Evolutionary conservation across 2,329 filamentous ascomycete species (phyloP), one percentile per base, ranked within the genome.

Genomic region (Talaromyces sp.): DNA sequence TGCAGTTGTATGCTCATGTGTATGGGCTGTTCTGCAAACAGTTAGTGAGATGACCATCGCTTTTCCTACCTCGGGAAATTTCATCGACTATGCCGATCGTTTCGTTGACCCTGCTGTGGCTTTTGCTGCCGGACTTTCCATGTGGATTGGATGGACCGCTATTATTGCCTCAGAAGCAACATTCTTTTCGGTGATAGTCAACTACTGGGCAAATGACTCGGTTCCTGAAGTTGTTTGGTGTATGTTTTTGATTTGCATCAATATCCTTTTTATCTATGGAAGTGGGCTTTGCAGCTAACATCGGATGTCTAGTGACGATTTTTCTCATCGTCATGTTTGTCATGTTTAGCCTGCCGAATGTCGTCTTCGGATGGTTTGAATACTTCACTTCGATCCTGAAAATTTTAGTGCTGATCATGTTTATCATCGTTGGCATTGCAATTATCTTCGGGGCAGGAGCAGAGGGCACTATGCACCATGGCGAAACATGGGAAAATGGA

Each of bases 361-460:
- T 62, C 19, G 65, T 65, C 13, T 77, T 77, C 57, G 75, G 70
- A 4, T 76, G 73, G 71, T 75, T 75, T 32, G 72, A 76, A 63
- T 75, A 74, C 51, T 36, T 69, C 22, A 71, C 70, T 0, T 74
- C 73, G 0, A 57, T 75, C 13, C 66, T 77, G 59, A 78, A 78
- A 60, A 73, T 78, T 22, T 49, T 76, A 7, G 62, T 71, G 11
- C 71, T 78, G 57, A 56, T 79, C 15, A 68, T 77, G 19, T 67
- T 77, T 57, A 71, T 76, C 42, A 63, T 77, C 22, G 59, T 72
- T n/a, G 70, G 68, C 0, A 64, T 78, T 17, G 73, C 77, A 19
- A 69, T 79, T 52, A 71, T 77, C 32, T 62, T 68, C 10, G 78
- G 77, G 10, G 78, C 78, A 39, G 78, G 76, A 1, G 73, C 77